Conservation (phyloP, 495 filamentous ascomycete genomes). For the Aspergillus olivimuriae region DNA sequence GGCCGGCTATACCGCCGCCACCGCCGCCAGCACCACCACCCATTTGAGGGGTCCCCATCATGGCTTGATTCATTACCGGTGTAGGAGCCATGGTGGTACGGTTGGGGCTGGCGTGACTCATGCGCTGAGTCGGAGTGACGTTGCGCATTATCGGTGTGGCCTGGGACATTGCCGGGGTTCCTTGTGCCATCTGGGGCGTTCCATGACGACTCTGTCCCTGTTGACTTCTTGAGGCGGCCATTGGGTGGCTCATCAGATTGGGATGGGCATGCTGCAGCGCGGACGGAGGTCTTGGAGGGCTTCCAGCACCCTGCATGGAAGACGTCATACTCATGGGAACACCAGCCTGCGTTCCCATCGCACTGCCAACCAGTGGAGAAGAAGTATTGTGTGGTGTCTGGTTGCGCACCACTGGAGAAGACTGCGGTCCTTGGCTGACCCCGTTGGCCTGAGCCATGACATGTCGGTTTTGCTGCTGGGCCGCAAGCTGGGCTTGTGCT, state of each 20-base stretch:
- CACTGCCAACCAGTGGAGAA: constrained; percentile 64
- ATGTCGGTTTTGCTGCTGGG: constrained; percentile 42
- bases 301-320: constrained; percentile 66
- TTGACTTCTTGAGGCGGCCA: constrained; percentile 74
- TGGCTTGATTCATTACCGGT: constrained; percentile 50
- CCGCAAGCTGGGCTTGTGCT: constrained; percentile 43
- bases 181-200: constrained; percentile 74
- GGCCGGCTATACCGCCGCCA: constrained; percentile 26
- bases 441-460: constrained; percentile 49
- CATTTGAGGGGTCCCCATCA: constrained; percentile 42
- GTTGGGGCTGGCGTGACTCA: constrained; percentile 64
- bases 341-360: constrained; percentile 43
- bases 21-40: too few species aligned
- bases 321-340: constrained; percentile 76
- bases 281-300: constrained; percentile 70
- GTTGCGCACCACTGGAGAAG: constrained; percentile 73
- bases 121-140: constrained; percentile 63
- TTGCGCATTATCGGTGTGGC: constrained; percentile 65
- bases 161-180: constrained; percentile 71
- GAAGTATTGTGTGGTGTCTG: constrained; percentile 73
- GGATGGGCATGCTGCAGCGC: constrained; percentile 65
- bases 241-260: constrained; percentile 61
- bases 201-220: constrained; percentile 68
- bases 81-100: constrained; percentile 52
- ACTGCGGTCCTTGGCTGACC: constrained; percentile 62